Conservation (phyloP, 257 asterid species). For the Linderniella brevidens region DNA sequence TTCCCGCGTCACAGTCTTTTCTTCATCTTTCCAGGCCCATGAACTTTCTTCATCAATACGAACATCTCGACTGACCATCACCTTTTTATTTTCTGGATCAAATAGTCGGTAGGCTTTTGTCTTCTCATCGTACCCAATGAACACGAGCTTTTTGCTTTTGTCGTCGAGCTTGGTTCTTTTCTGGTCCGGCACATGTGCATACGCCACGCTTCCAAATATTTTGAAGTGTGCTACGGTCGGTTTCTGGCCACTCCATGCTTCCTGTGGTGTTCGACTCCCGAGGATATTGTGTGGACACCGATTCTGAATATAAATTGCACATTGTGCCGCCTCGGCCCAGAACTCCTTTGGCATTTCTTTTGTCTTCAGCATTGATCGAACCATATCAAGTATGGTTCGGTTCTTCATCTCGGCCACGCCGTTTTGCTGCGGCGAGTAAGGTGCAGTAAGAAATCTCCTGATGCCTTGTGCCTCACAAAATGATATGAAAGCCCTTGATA, state of each 20-base stretch:
- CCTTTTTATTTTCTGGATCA: background rate
- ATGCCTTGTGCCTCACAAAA: background rate
- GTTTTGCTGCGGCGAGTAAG: background rate
- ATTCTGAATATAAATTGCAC: background rate
- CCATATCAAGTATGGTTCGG: background rate
- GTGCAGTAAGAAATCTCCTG: background rate
- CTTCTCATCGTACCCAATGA: too few species aligned
- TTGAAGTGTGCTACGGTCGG: background rate
- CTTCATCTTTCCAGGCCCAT: background rate
- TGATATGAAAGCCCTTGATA: background rate
- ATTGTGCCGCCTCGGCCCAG: background rate
- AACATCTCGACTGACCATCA: too few species aligned
- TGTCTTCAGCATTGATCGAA: too few species aligned
- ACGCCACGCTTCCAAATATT: background rate
- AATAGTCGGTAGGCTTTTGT: too few species aligned
- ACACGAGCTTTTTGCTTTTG: too few species aligned
- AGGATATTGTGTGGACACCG: background rate
- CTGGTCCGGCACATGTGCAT: background rate
- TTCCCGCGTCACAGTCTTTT: background rate
- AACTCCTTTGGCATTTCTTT: background rate
- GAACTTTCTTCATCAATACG: background rate
- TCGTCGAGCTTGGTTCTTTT: background rate
- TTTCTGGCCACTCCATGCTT: slow-evolving; percentile 1
- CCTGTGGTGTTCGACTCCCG: background rate
- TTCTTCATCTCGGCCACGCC: background rate